These are phyloP conservation scores for Acanthamoeba royreba DNA, from an alignment of 208 protist genomes.

Conservation along the genomic window DNA sequence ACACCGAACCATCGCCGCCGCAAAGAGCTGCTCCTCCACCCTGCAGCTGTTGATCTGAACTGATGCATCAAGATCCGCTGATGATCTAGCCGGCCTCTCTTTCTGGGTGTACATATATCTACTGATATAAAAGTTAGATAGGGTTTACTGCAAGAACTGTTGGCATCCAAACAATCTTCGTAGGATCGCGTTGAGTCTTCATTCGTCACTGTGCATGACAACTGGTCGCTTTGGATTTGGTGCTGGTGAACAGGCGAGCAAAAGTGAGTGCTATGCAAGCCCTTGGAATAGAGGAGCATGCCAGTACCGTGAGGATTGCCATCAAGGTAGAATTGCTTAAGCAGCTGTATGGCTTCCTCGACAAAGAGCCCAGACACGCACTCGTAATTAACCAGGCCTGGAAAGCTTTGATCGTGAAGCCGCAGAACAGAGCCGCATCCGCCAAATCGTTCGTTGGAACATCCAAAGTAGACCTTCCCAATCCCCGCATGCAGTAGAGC, in stretches of 20 bases:
- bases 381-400: not conserved
- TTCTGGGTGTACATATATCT: too few species aligned
- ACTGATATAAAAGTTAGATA: too few species aligned
- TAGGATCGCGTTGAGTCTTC: too few species aligned
- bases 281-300: not conserved
- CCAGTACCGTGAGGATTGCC: constrained; percentile 29
- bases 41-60: not conserved
- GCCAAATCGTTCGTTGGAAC: constrained; percentile 93
- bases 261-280: too few species aligned
- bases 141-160: too few species aligned
- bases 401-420: constrained; percentile 67
- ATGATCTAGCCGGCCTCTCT: too few species aligned
- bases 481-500: constrained; percentile 83
- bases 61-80: too few species aligned
- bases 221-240: not conserved
- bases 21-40: not conserved
- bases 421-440: constrained; percentile 89
- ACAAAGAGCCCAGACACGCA: not conserved
- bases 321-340: constrained; percentile 24
- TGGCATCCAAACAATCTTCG: too few species aligned
- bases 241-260: not conserved
- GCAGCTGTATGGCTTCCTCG: constrained; percentile 42
- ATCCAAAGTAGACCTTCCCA: constrained; percentile 87
- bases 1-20: too few species aligned
- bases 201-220: too few species aligned